Conservation (phyloP, 768 basidiomycete species). For the Gyrodon lividus region DNA sequence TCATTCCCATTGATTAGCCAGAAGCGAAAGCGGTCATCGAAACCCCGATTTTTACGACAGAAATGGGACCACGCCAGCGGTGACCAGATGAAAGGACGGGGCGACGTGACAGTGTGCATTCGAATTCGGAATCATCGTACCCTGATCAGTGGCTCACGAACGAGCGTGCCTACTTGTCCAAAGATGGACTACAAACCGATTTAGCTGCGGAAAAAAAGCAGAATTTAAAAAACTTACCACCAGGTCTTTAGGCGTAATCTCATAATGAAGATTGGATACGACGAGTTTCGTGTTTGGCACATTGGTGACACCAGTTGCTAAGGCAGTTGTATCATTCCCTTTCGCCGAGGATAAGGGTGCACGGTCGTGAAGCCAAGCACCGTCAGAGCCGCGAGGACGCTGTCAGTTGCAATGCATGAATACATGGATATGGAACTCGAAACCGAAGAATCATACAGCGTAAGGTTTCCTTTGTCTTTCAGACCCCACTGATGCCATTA, state of each 20-base stretch:
- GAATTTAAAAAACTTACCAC: constrained; percentile 65
- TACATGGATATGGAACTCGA: neutral
- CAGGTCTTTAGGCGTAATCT: constrained; percentile 85
- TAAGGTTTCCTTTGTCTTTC: constrained; percentile 44
- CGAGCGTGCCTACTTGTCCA: constrained; percentile 88
- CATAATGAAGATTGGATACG: constrained; percentile 89
- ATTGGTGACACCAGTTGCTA: constrained; percentile 21
- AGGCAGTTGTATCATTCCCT: constrained; percentile 24
- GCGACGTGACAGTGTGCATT: constrained; percentile 34
- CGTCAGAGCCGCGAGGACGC: constrained; percentile 62
- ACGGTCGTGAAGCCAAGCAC: constrained; percentile 77
- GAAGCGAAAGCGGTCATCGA: constrained; percentile 44
- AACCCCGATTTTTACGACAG: constrained; percentile 28
- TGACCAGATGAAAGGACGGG: constrained; percentile 30
- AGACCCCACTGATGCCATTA: constrained; percentile 26
- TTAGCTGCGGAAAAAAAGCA: constrained; percentile 4
- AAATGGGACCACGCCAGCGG: constrained; percentile 31
- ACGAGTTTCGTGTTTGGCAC: constrained; percentile 57
- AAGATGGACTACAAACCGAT: constrained; percentile 66
- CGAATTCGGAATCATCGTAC: constrained; percentile 68
- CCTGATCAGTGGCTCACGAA: constrained; percentile 91
- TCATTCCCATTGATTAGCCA: constrained; percentile 34
- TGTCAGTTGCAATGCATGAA: constrained; percentile 26
- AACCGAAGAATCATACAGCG: constrained; percentile 27
- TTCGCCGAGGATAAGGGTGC: constrained; percentile 44